These are phyloP conservation scores for Harringtonia aguacate DNA, from an alignment of 2,329 filamentous ascomycete genomes.

Conservation along the genomic window DNA sequence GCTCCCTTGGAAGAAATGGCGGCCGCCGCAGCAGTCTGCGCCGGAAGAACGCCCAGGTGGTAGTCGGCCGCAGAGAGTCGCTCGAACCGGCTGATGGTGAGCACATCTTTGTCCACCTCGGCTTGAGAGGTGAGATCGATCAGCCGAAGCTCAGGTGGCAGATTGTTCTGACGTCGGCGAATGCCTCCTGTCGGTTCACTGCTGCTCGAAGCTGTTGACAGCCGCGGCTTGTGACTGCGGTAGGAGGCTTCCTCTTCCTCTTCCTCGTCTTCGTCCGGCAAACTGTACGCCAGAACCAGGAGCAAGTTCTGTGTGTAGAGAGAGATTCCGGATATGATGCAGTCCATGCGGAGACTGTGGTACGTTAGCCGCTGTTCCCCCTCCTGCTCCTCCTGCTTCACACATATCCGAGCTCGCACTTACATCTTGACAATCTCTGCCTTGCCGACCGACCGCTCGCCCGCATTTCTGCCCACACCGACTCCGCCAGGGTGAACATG, in stretches of 20 bases:
- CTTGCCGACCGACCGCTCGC: conserved; percentile 62
- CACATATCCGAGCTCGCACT: conserved; percentile 36
- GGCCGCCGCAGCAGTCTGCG: conserved; percentile 54
- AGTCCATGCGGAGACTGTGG: conserved; percentile 81
- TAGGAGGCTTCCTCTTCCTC: conserved; percentile 25
- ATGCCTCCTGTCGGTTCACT: conserved; percentile 55
- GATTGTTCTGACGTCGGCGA: conserved; percentile 63
- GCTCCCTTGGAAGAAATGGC: conserved; percentile 59
- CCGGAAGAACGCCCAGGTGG: conserved; percentile 74
- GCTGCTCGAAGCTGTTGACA: conserved; percentile 36
- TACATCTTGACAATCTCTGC: conserved; percentile 90
- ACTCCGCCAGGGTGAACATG: conserved; percentile 72
- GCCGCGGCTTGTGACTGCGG: conserved; percentile 28
- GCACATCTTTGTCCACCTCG: conserved; percentile 75
- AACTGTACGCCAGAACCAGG: conserved; percentile 83
- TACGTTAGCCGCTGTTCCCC: background rate
- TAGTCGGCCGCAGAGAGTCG: conserved; percentile 82
- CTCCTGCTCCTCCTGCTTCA: background rate
- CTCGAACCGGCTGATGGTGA: conserved; percentile 80
- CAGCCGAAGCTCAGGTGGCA: conserved; percentile 79
- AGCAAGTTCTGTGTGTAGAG: conserved; percentile 89
- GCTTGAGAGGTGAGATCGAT: conserved; percentile 83
- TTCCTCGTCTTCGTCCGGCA: conserved; percentile 59
- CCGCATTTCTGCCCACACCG: conserved; percentile 53
- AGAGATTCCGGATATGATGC: conserved; percentile 93